A percentile compares a stretch with the other conserved stretches of the same genome.
Conservation (phyloP, 2,329 filamentous ascomycete genomes). For the Verticillium longisporum region DNA sequence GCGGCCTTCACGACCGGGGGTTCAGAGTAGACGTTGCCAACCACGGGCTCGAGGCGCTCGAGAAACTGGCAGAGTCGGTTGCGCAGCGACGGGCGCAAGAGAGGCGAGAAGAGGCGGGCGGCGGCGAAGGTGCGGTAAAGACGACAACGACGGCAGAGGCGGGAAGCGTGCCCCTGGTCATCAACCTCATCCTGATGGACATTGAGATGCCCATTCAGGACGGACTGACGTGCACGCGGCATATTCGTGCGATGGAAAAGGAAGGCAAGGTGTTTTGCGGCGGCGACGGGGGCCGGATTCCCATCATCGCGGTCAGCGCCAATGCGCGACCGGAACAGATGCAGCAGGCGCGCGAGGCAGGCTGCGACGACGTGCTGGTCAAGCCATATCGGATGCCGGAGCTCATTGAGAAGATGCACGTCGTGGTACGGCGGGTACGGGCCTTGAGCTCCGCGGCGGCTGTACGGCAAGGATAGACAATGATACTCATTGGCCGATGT, state of each 20-base stretch:
- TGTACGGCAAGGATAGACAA: not conserved
- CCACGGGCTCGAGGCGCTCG: constrained; percentile 49
- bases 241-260: constrained; percentile 56
- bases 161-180: constrained; percentile 19
- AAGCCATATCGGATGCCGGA: constrained; percentile 64
- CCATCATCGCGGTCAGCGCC: constrained; percentile 61
- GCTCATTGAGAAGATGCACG: constrained; percentile 51
- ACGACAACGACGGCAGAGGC: not conserved
- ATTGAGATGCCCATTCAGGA: constrained; percentile 73
- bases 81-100: constrained; percentile 6
- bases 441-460: not conserved
- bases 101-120: not conserved
- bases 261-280: constrained; percentile 39
- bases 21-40: constrained; percentile 47
- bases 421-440: constrained; percentile 30
- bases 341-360: constrained; percentile 39
- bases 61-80: constrained; percentile 31
- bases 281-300: constrained; percentile 42
- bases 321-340: constrained; percentile 61
- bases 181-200: constrained; percentile 66
- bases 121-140: not conserved
- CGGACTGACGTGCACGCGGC: constrained; percentile 57
- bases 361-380: constrained; percentile 60
- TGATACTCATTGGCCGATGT: not conserved
- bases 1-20: constrained; percentile 42